Percentiles rank a stretch among this genome's conserved stretches.
Evolutionary conservation across 805 yeast species (phyloP).

Genomic region (Saccharomycopsis malanga): DNA sequence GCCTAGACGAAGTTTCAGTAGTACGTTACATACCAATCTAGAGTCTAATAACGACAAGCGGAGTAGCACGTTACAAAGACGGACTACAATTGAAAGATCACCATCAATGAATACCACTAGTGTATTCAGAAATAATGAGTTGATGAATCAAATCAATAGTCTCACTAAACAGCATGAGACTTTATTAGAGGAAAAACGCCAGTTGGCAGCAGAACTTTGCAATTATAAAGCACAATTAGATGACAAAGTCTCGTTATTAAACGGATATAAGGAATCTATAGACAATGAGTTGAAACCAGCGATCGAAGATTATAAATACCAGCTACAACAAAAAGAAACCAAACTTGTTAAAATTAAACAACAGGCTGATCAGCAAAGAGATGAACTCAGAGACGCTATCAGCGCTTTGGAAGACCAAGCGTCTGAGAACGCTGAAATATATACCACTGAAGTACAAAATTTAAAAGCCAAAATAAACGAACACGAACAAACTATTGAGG

Average conservation of each 20-base stretch:
- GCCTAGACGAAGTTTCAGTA: conserved; percentile 5
- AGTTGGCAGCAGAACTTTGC: conserved; percentile 8
- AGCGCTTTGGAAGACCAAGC: conserved; percentile 49
- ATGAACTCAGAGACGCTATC: conserved; percentile 52
- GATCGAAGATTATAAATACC: conserved; percentile 40
- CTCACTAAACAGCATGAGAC: conserved; percentile 9
- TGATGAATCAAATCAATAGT: not conserved
- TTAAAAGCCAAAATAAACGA: conserved; percentile 2
- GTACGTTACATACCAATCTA: not conserved
- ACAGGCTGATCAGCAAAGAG: conserved; percentile 46
- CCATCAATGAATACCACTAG: conserved; percentile 1
- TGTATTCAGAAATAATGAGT: not conserved
- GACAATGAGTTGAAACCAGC: conserved; percentile 40
- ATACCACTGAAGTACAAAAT: conserved; percentile 39
- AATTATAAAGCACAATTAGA: conserved; percentile 30
- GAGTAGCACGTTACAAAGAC: not conserved
- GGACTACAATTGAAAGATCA: not conserved
- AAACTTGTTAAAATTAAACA: conserved; percentile 40
- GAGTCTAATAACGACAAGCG: not conserved
- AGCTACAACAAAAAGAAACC: conserved; percentile 38
- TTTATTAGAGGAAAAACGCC: conserved; percentile 9
- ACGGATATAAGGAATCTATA: conserved; percentile 42
- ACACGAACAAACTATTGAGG: not conserved
- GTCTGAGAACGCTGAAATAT: conserved; percentile 46
- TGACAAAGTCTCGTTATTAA: conserved; percentile 39